Evolutionary conservation across 441 rosid genomes (phyloP), one percentile per base, ranked within the genome.

Genomic region (Populus hybrid): DNA sequence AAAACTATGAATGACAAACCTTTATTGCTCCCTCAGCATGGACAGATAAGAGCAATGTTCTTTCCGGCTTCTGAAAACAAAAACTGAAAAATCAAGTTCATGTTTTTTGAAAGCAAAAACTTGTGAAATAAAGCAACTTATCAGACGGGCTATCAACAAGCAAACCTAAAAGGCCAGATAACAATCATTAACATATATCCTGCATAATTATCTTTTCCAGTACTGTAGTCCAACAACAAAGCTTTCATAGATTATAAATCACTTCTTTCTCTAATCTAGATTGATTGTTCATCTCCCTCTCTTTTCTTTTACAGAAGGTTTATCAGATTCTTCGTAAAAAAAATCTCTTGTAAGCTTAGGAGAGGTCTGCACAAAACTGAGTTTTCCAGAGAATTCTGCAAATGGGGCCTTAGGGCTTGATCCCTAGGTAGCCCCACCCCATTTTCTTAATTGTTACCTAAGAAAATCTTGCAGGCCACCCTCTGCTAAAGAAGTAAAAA

Each of bases 1-100:
- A n/a, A 70, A 73, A 78, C 42, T 14, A 72, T 38, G 73, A 78
- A 81, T 50, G 74, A 74, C 73, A 75, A 82, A 96, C 99, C 98
- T 96, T 94, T 69, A 90, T 96, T 77, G 98, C 96, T 82, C 98
- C 97, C 82, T 93, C 98, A 21, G 99, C 94, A 80, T 74, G 87
- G 71, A 86, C 82, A 45, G 94, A 92, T 77, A 96, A 83, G 83
- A 88, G 85, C 86, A 96, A 77, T 35, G 84, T 90, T 85, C 98
- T 93, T 84, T 93, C 98, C 11, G 97, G 94, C 83, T 88, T 96
- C 99, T 96, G 98, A 78, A 83, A 81, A 72, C 61, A 73, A 26
- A 80, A 42, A 40, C 68, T 67, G 29, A 71, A 64, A 59, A 26
- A 36, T 21, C 56, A 45, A 72, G 73, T 35, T 68, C 68, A 64